Conservation (phyloP, 805 yeast genomes). For the Brettanomyces custersianus region DNA sequence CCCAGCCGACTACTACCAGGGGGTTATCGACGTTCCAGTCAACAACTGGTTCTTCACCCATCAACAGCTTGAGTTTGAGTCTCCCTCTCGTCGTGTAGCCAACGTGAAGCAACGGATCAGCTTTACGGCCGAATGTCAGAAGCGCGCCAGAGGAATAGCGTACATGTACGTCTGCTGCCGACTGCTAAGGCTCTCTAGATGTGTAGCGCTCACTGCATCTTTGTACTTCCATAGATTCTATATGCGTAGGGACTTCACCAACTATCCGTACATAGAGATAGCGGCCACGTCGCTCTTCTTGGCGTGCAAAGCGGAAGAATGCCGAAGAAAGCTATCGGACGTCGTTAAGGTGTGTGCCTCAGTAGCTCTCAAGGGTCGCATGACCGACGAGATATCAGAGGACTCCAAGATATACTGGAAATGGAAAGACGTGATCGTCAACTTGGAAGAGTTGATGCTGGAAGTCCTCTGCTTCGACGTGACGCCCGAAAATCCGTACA, state of each 20-base stretch:
- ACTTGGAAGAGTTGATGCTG: slow-evolving; percentile 35
- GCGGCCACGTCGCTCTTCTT: slow-evolving; percentile 43
- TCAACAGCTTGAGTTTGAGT: slow-evolving; percentile 14
- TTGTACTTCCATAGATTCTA: slow-evolving; percentile 43
- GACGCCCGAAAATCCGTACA: slow-evolving; percentile 32
- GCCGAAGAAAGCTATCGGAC: slow-evolving; percentile 37
- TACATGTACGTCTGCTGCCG: slow-evolving; percentile 36
- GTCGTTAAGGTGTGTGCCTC: slow-evolving; percentile 40
- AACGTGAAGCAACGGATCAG: slow-evolving; percentile 19
- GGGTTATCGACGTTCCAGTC: slow-evolving; percentile 16
- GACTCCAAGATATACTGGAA: slow-evolving; percentile 39
- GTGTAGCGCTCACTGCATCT: slow-evolving; percentile 40
- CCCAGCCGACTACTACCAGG: slow-evolving; percentile 20
- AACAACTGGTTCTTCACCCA: slow-evolving; percentile 21
- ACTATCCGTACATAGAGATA: slow-evolving; percentile 39
- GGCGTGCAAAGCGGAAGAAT: slow-evolving; percentile 47
- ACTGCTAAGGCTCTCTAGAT: slow-evolving; percentile 36
- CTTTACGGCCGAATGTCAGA: slow-evolving; percentile 29
- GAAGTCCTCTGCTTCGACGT: slow-evolving; percentile 42
- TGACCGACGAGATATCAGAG: slow-evolving; percentile 30
- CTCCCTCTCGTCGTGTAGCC: slow-evolving; percentile 28
- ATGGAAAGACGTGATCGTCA: slow-evolving; percentile 40
- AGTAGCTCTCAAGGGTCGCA: slow-evolving; percentile 32
- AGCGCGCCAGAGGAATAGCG: slow-evolving; percentile 39
- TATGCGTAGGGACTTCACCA: slow-evolving; percentile 33